phyloP scores from a whole-genome alignment of 163 green algal species.

The Scenedesmus sp. region DNA sequence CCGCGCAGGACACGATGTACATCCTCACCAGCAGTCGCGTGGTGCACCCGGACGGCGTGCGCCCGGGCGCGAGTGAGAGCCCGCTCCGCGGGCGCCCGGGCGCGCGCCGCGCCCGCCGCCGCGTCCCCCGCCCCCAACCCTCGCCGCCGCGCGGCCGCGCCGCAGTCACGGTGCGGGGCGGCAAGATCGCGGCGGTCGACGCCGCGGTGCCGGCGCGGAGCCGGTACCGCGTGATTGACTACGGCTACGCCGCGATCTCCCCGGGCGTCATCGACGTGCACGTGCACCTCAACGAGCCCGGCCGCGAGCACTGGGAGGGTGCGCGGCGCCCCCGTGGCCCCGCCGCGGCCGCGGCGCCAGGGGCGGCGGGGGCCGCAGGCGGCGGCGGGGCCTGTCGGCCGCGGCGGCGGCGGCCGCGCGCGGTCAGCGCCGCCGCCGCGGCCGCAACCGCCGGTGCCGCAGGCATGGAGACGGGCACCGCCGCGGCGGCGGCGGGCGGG shows the following conservation, averaged over 20 bases:
- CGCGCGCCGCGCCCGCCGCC: no score
- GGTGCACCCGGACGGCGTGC: slow-evolving; percentile 45
- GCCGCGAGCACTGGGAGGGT: slow-evolving; percentile 94
- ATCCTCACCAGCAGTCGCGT: slow-evolving; percentile 45
- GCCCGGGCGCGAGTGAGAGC: slow-evolving; percentile 32
- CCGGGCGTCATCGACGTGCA: slow-evolving; percentile 95
- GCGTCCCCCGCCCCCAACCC: no score
- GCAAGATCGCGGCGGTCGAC: slow-evolving; percentile 36
- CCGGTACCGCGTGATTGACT: slow-evolving; percentile 73
- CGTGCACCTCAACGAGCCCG: slow-evolving; percentile 96
- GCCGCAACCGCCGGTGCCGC: no score
- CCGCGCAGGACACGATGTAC: slow-evolving; percentile 40
- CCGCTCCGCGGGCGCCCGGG: no score
- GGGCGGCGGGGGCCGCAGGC: no score
- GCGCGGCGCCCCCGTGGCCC: neutral
- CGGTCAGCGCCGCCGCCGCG: no score
- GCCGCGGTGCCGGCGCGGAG: neutral
- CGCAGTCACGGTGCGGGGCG: slow-evolving; percentile 43
- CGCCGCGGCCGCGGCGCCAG: no score
- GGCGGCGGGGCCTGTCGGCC: no score
- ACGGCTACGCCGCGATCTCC: slow-evolving; percentile 75
- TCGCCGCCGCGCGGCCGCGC: neutral
- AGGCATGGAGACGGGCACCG: slow-evolving; percentile 85
- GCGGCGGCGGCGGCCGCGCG: neutral
- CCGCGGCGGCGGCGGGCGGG: slow-evolving; percentile 85